A percentile compares a stretch with the other conserved stretches of the same genome.
phyloP scores from a whole-genome alignment of 2,329 filamentous ascomycete species.

The Mollisiaceae sp. region DNA sequence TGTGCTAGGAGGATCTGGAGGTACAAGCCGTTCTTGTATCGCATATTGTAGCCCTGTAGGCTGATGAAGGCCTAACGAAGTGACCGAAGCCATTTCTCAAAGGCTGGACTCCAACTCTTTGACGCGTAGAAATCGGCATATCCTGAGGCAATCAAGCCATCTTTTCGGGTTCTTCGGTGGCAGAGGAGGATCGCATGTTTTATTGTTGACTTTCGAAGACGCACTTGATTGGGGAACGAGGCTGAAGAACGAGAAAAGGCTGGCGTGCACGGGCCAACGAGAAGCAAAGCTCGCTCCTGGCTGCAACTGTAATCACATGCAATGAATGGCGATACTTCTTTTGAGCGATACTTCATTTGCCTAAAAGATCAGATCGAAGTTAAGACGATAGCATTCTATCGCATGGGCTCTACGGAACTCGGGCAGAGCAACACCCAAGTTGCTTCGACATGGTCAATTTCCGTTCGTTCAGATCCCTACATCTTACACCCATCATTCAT shows the following conservation, averaged over 20 bases:
- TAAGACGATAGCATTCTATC: no score
- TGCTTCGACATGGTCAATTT: not conserved
- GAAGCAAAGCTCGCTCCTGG: not conserved
- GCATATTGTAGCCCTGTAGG: slow-evolving; percentile 84
- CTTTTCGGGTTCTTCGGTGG: not conserved
- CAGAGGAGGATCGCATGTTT: not conserved
- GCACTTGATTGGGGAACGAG: slow-evolving; percentile 8
- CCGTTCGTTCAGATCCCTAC: not conserved
- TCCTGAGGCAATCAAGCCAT: slow-evolving; percentile 9
- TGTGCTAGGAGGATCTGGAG: slow-evolving; percentile 65
- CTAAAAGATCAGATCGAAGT: no score
- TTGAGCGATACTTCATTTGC: no score
- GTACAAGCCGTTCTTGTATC: slow-evolving; percentile 78
- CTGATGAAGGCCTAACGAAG: slow-evolving; percentile 88
- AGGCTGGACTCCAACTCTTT: slow-evolving; percentile 25
- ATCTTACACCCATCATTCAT: not conserved
- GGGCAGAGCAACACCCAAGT: not conserved
- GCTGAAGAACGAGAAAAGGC: slow-evolving; percentile 26
- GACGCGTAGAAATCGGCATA: slow-evolving; percentile 25
- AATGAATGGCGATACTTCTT: no score
- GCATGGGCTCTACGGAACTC: no score
- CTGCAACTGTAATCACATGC: not conserved
- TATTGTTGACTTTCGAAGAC: slow-evolving; percentile 5
- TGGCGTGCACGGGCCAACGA: slow-evolving; percentile 12
- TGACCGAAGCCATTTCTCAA: slow-evolving; percentile 80